Evolutionary conservation across 2,329 filamentous ascomycete genomes (phyloP), one percentile per base, ranked within the genome.

Genomic region (Plenodomus lindquistii): DNA sequence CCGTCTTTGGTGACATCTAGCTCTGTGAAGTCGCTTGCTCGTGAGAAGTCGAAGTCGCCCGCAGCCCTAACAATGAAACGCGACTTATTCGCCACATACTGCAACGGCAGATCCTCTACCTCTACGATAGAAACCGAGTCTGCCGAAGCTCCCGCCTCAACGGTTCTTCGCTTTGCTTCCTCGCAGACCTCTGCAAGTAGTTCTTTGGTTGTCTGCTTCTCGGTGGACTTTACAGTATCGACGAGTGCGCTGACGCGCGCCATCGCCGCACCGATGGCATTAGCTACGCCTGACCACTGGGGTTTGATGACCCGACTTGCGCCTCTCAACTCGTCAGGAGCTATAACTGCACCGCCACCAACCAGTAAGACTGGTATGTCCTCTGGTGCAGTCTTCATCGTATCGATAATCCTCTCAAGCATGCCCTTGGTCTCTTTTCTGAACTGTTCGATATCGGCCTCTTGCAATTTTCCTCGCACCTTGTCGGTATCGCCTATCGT

Each of bases 241-340:
- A 79, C 78, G 15, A 69, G 61, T 24, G 63, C 59, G 48, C 80
- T 84, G 2, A 86, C 82, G 34, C 81, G 73, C 1, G 83, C 82
- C 48, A 83, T 84, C 1, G 84, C 84, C 8, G 84, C 84, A 1
- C 84, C 84, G 9, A 87, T 83, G 0, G 84, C 84, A 59, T 87
- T 87, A 8, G 85, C 84, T 1, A 86, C 81, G 2, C 77, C 78
- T 2, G 81, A 79, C 73, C 77, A 84, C 35, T 77, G 70, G 0
- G 82, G 82, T 53, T 80, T 83, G 37, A 84, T 66, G 1, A 86
- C 80, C 24, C 70, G 73, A 50, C 79, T 82, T 8, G 82, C 83
- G 1, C 83, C 83, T 24, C 72, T 70, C 0, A 86, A 71, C n/a
- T 76, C 65, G 29, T 81, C 73, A 0, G 82, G 83, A 0, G 81